Percentiles rank a stretch among this genome's conserved stretches.
Evolutionary conservation across 208 protist genomes (phyloP).

Genomic region (Trypanosomatidae sp.): DNA sequence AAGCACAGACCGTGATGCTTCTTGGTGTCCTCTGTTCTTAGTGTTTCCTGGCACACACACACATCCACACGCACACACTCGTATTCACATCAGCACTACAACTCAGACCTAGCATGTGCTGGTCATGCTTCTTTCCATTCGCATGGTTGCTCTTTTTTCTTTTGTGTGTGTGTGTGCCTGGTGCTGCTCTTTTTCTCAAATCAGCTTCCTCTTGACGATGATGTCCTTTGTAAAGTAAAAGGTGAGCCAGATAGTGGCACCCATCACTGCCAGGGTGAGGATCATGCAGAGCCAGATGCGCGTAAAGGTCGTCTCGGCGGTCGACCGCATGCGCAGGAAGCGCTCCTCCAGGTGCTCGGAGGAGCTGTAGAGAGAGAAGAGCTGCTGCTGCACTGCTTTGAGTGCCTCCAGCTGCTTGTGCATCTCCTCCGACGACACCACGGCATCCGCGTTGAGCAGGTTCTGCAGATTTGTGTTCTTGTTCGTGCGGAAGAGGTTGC

Average conservation of each 20-base stretch:
- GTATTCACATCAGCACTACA: too few species aligned
- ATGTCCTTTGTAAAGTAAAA: conserved; percentile 44
- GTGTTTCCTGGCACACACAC: too few species aligned
- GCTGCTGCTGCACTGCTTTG: conserved; percentile 13
- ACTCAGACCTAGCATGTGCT: too few species aligned
- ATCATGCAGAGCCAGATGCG: conserved; percentile 47
- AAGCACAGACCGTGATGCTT: too few species aligned
- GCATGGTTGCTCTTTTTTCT: too few species aligned
- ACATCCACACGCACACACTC: too few species aligned
- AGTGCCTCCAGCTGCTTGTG: conserved; percentile 22
- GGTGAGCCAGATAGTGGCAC: conserved; percentile 26
- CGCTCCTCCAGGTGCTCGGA: conserved; percentile 24
- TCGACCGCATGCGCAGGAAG: conserved; percentile 35
- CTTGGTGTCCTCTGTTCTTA: too few species aligned
- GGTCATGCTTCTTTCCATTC: too few species aligned
- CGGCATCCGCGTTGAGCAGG: conserved; percentile 13
- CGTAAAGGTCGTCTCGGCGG: conserved; percentile 51
- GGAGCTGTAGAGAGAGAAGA: conserved; percentile 20
- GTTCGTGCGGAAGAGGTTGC: conserved; percentile 16
- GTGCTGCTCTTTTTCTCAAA: too few species aligned
- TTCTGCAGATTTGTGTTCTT: conserved; percentile 15
- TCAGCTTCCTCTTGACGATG: conserved; percentile 52
- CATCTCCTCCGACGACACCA: conserved; percentile 30
- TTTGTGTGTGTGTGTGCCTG: too few species aligned
- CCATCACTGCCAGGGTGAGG: conserved; percentile 13